Conservation (phyloP, 2,329 filamentous ascomycete species). For the Penicillium sp. region DNA sequence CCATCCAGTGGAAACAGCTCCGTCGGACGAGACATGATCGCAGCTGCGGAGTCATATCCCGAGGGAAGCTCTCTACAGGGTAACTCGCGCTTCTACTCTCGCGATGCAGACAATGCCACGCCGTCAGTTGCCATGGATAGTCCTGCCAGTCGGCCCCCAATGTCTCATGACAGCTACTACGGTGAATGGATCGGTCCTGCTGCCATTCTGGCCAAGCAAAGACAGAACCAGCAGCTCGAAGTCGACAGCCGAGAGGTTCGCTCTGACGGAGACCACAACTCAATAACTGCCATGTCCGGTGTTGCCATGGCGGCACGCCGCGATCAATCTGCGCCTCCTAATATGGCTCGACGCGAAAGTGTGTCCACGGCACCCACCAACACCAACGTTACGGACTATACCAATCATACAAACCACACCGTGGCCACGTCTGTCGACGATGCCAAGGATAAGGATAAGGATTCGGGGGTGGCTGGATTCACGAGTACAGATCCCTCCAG, state of each 20-base stretch:
- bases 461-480: slow-evolving; percentile 7
- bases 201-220: slow-evolving; percentile 26
- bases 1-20: slow-evolving; percentile 78
- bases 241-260: slow-evolving; percentile 17
- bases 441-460: background rate
- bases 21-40: slow-evolving; percentile 58
- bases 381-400: slow-evolving; percentile 31
- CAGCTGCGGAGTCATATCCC: slow-evolving; percentile 54
- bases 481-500: slow-evolving; percentile 9
- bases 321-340: slow-evolving; percentile 18
- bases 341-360: slow-evolving; percentile 27
- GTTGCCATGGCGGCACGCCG: slow-evolving; percentile 18
- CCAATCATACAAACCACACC: slow-evolving; percentile 33
- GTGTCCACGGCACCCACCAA: slow-evolving; percentile 33
- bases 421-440: slow-evolving; percentile 30
- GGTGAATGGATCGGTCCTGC: slow-evolving; percentile 52
- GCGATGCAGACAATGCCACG: slow-evolving; percentile 13
- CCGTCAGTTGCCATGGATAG: slow-evolving; percentile 9
- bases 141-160: slow-evolving; percentile 7
- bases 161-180: slow-evolving; percentile 41
- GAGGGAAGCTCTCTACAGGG: slow-evolving; percentile 39
- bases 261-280: slow-evolving; percentile 17
- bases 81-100: slow-evolving; percentile 32
- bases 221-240: slow-evolving; percentile 14
- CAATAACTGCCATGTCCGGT: slow-evolving; percentile 13